Percentiles rank a stretch among this genome's conserved stretches.
Conservation (phyloP, 2,329 filamentous ascomycete species). For the Torrubiellomyces zombiae region DNA sequence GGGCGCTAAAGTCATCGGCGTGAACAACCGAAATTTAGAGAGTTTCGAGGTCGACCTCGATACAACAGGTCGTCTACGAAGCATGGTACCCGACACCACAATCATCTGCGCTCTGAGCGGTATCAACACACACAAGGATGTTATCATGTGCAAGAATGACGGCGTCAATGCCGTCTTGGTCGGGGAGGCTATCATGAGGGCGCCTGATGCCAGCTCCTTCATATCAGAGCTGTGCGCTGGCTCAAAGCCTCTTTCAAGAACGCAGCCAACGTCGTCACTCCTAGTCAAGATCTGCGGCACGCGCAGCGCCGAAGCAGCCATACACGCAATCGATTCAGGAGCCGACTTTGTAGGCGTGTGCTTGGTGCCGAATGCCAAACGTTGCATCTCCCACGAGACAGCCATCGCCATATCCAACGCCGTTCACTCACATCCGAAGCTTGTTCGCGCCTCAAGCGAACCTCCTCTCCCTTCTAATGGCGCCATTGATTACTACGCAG, state of each 20-base stretch:
- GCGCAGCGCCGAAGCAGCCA: conserved; percentile 63
- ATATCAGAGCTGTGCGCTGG: conserved; percentile 68
- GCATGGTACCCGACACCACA: conserved; percentile 69
- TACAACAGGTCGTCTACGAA: conserved; percentile 77
- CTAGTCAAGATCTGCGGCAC: conserved; percentile 95
- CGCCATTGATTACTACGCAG: conserved; percentile 56
- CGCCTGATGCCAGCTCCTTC: conserved; percentile 65
- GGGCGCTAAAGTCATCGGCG: conserved; percentile 81
- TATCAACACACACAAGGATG: conserved; percentile 78
- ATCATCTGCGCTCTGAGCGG: conserved; percentile 89
- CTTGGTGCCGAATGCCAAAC: conserved; percentile 63
- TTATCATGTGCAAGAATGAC: conserved; percentile 71
- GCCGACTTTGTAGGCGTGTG: conserved; percentile 92
- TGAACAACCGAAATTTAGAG: conserved; percentile 93
- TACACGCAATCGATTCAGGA: conserved; percentile 65
- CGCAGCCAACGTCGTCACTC: conserved; percentile 26
- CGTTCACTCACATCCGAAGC: conserved; percentile 51
- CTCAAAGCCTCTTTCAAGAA: conserved; percentile 17
- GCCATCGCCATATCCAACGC: conserved; percentile 66
- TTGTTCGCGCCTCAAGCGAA: conserved; percentile 15
- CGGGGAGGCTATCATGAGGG: conserved; percentile 90
- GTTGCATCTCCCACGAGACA: conserved; percentile 62
- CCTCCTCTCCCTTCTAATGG: conserved; percentile 11
- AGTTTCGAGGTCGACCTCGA: conserved; percentile 93
- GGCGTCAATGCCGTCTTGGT: conserved; percentile 88